Evolutionary conservation across 164 flowering plant species (phyloP).

Genomic region (Sedum album): DNA sequence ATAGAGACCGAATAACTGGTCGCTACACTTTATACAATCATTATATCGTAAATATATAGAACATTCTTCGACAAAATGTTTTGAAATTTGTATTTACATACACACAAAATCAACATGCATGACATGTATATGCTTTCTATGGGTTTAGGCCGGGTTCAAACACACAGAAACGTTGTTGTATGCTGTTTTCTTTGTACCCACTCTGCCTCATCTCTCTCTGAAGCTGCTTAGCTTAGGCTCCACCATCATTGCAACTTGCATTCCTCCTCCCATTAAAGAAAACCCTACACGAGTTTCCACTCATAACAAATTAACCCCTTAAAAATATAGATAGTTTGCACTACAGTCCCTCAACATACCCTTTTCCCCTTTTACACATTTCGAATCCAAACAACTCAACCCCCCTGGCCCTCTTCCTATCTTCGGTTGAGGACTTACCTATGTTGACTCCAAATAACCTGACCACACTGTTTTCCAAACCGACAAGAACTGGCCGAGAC

Average conservation of each 20-base stretch:
- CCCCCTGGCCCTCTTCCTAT: slow-evolving; percentile 31
- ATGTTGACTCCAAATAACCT: slow-evolving; percentile 78
- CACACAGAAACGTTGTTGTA: no score
- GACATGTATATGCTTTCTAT: no score
- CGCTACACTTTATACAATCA: no score
- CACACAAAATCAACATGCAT: no score
- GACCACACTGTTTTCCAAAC: slow-evolving; percentile 40
- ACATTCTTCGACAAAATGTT: neutral
- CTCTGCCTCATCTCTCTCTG: neutral
- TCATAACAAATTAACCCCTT: neutral
- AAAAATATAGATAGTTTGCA: slow-evolving; percentile 16
- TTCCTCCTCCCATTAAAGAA: neutral
- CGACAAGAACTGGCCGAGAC: slow-evolving; percentile 16
- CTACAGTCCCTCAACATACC: slow-evolving; percentile 1
- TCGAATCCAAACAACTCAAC: slow-evolving; percentile 40
- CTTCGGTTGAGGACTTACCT: slow-evolving; percentile 24
- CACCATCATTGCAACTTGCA: slow-evolving; percentile 8
- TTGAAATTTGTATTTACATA: neutral
- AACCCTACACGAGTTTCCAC: neutral
- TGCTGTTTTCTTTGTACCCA: neutral
- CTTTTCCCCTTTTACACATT: slow-evolving; percentile 12
- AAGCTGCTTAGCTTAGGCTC: neutral
- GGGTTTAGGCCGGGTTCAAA: no score
- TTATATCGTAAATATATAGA: neutral
- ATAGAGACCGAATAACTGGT: no score